These are phyloP conservation scores for Suillus sp. DNA, from an alignment of 768 basidiomycete species.

Conservation along the genomic window DNA sequence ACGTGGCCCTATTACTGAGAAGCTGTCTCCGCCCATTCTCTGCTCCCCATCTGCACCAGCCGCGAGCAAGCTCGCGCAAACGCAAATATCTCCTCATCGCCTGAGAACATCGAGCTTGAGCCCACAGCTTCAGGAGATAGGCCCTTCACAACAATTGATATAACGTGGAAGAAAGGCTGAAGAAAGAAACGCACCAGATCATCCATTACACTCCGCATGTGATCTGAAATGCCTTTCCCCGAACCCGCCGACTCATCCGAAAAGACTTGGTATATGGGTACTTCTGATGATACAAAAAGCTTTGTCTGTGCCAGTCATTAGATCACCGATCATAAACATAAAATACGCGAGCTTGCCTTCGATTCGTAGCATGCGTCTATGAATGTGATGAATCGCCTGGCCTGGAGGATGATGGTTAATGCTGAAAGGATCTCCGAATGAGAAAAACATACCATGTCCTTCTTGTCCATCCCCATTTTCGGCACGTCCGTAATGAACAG, in stretches of 20 bases:
- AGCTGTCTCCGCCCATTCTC: slow-evolving; percentile 70
- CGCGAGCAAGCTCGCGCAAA: slow-evolving; percentile 93
- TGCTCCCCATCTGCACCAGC: slow-evolving; percentile 88
- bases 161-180: background rate
- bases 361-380: slow-evolving; percentile 97
- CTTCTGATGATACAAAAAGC: slow-evolving; percentile 89
- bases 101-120: slow-evolving; percentile 86
- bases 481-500: slow-evolving; percentile 88
- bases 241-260: slow-evolving; percentile 58
- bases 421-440: background rate
- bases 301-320: slow-evolving; percentile 59
- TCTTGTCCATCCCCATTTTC: slow-evolving; percentile 82
- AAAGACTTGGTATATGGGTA: slow-evolving; percentile 89
- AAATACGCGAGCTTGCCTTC: slow-evolving; percentile 50
- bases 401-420: slow-evolving; percentile 47
- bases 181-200: slow-evolving; percentile 67
- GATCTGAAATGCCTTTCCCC: slow-evolving; percentile 60
- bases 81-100: slow-evolving; percentile 97
- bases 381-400: slow-evolving; percentile 95
- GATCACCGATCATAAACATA: slow-evolving; percentile 4
- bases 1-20: background rate
- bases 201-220: slow-evolving; percentile 94
- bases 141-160: slow-evolving; percentile 51
- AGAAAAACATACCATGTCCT: slow-evolving; percentile 70
- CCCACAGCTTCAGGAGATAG: slow-evolving; percentile 77